Conservation (phyloP, 208 protist genomes). For the Acanthamoeba sp. region DNA sequence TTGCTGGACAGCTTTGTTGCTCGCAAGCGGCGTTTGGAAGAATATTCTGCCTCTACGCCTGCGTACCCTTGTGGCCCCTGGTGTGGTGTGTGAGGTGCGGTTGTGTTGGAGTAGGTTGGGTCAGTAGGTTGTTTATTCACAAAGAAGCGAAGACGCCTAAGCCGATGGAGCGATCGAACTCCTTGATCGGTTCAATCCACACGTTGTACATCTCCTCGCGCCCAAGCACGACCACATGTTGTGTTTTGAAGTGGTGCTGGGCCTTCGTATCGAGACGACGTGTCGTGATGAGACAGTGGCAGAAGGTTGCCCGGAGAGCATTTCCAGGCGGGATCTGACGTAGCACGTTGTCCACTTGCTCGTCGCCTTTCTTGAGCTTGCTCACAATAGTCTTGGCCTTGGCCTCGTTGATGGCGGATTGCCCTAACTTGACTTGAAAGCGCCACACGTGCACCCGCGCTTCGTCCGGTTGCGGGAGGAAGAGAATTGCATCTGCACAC, state of each 20-base stretch:
- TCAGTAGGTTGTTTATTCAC: background rate
- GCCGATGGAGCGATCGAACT: slow-evolving; percentile 24
- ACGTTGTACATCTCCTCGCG: slow-evolving; percentile 24
- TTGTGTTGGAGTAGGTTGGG: too few species aligned
- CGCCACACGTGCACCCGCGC: too few species aligned
- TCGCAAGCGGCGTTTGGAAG: too few species aligned
- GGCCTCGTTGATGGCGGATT: too few species aligned
- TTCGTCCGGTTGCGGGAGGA: background rate
- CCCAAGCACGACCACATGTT: slow-evolving; percentile 5
- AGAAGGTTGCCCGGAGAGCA: background rate
- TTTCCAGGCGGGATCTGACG: too few species aligned
- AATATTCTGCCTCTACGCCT: too few species aligned
- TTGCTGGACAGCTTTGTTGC: too few species aligned
- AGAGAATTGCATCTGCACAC: background rate
- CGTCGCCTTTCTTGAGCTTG: background rate
- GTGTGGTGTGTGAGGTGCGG: too few species aligned
- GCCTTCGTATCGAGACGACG: background rate
- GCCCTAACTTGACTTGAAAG: too few species aligned
- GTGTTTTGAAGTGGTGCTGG: background rate
- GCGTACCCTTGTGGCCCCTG: too few species aligned
- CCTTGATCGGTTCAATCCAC: slow-evolving; percentile 14
- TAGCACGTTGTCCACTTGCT: background rate
- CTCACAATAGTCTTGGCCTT: too few species aligned
- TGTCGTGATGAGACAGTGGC: slow-evolving; percentile 35
- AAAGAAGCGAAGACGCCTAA: background rate